Base-by-base conservation (phyloP, 1,139 yeast species). In the Taiozyma onychis region DNA sequence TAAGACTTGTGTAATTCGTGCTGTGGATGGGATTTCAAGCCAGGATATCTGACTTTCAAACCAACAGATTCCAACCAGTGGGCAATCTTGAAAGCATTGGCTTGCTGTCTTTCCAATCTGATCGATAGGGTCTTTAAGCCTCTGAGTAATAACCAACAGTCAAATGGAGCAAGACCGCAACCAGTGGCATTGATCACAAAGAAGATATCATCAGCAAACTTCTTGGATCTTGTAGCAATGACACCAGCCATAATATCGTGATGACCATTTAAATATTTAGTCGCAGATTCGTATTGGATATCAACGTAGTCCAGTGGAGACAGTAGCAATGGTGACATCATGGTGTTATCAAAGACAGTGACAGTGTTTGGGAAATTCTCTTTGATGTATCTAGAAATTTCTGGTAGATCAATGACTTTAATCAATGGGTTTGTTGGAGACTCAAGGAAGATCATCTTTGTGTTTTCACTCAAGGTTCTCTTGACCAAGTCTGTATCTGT, bases 221-320 rank as follows among this genome's bases (percentile, higher is more conserved):
- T 73, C 32, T 77, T 68, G 46, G 76, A 75, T 56, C 86, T 77
- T 24, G 87, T 83, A 30, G 96, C 95, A 53, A 90, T 74, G 21
- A 87, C 82, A 50, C 97, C 97, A 18, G 96, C 97, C 97, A 90
- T 90, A 61, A 90, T 81, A 67, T 90, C 97, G 67, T 90, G 97
- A 67, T 90, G 97, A 11, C 97, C 97, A 63, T 89, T 88, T 57
- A 90, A 74, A 65, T 88, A 90, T 69, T 90, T 90, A 51, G 97
- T 90, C 18, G 95, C 97, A 16, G 93, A 84, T 66, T 90, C 97
- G 67, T 90, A 90, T 51, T 88, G 96, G 54, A 90, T 86, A 66
- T 90, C 97, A 34, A 85, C 95, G 58, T 86, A 76, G 58, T 85
- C 88, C 59, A 90, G 75, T 2, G 97, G 97, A 16, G 86, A 77